phyloP scores from a whole-genome alignment of 1,139 yeast genomes.

The Saccharomyces hybrid region DNA sequence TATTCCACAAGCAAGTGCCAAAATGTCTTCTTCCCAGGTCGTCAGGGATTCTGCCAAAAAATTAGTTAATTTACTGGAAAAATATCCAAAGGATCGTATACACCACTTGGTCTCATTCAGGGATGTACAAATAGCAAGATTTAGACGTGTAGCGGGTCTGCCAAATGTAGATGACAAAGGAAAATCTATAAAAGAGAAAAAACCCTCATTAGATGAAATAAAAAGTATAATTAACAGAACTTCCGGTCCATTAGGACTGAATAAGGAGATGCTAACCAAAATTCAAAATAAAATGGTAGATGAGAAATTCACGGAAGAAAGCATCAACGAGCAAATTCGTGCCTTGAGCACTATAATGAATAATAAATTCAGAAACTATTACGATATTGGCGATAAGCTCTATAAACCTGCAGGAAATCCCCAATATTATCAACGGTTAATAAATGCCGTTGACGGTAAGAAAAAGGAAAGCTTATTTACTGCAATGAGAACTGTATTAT shows the following conservation, averaged over 20 bases:
- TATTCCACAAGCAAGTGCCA: not conserved
- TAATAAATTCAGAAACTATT: constrained; percentile 57
- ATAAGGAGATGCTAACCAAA: constrained; percentile 30
- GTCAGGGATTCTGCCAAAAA: constrained; percentile 36
- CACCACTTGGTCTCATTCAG: constrained; percentile 63
- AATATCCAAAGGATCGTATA: constrained; percentile 56
- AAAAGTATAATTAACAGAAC: constrained; percentile 32
- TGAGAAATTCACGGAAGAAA: constrained; percentile 35
- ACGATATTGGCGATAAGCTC: constrained; percentile 58
- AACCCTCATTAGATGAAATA: constrained; percentile 30
- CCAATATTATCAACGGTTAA: constrained; percentile 60
- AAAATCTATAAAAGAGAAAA: constrained; percentile 24
- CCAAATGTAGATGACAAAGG: constrained; percentile 23
- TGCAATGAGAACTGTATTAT: constrained; percentile 61
- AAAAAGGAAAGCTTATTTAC: constrained; percentile 56
- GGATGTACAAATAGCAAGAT: constrained; percentile 54
- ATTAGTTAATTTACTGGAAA: constrained; percentile 37
- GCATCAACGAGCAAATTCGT: constrained; percentile 51
- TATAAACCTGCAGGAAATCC: constrained; percentile 79
- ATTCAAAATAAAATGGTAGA: constrained; percentile 34
- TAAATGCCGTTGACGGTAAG: constrained; percentile 68
- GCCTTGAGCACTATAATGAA: constrained; percentile 52
- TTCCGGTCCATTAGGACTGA: constrained; percentile 30
- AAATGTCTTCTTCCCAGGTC: constrained; percentile 9
- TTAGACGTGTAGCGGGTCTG: constrained; percentile 40